Evolutionary conservation across 2,329 filamentous ascomycete genomes (phyloP), one percentile per base, ranked within the genome.

Genomic region (Chalaropsis ovoidea): DNA sequence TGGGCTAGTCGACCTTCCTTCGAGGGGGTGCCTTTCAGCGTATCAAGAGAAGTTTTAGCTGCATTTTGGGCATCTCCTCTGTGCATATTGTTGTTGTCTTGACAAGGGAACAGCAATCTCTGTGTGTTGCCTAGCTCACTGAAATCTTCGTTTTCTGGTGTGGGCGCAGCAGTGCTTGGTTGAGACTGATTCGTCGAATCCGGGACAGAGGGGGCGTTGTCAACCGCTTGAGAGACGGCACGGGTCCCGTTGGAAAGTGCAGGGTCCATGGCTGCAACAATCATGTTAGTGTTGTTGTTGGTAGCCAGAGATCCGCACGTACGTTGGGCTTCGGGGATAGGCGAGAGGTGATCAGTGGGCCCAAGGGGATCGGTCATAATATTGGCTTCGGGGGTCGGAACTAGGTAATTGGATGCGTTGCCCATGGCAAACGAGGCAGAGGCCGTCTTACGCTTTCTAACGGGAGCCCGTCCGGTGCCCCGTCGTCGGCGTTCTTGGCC

Each of bases 71-170:
- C 11, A 4, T 5, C 22, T 52, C 15, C 47, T 19, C 39, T 39
- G 1, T 39, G 11, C 15, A 8, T 35, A 39, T 39, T 31, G 27
- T 4, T 58, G 54, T 35, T 58, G 27, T 22, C 39, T 15, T 54
- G 58, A 27, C 19, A 91, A 0, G 89, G 87, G 71, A 94, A 94
- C 0, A 94, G 78, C 1, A 92, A 75, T 67, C 90, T 81, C 68
- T 87, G 81, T 0, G 87, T 91, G 63, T 73, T 75, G 42, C 82
- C 83, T 19, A 80, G 73, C 13, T 76, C 74, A n/a, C 43, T 45
- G 15, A 64, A 67, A 13, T 67, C 65, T 61, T 63, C 62, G 17
- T 56, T 64, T 17, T 67, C 65, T 1, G 65, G 65, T 2, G 65
- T 67, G 19, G 52, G 62, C 1, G 42, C 65, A n/a, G 65, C 43